Conservation (phyloP, 495 filamentous ascomycete species). For the Wilcoxina mikolae region DNA sequence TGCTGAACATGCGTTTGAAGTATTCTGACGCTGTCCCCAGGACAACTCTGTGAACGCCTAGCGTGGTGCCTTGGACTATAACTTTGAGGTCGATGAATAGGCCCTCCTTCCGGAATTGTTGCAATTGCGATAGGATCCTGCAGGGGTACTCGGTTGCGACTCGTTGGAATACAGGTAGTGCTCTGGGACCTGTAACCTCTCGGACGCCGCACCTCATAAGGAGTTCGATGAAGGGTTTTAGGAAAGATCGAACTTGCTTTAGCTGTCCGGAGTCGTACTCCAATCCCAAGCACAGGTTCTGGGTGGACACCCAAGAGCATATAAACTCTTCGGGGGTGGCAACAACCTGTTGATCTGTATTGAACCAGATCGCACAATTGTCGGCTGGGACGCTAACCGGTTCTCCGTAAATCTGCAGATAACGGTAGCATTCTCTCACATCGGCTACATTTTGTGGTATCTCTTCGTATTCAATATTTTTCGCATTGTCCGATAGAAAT, state of each 20-base stretch:
- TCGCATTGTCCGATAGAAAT: conserved; percentile 14
- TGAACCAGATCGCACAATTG: conserved; percentile 21
- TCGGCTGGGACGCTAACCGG: not conserved
- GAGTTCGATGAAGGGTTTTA: not conserved
- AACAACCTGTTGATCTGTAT: conserved; percentile 11
- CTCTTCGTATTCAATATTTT: conserved; percentile 6
- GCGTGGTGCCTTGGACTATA: not conserved
- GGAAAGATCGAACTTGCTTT: not conserved
- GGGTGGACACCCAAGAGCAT: conserved; percentile 16
- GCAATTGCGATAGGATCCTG: not conserved
- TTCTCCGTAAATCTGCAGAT: conserved; percentile 10
- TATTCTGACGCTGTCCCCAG: not conserved
- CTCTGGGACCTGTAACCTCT: not conserved
- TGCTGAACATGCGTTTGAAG: conserved; percentile 3
- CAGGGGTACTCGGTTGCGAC: not conserved
- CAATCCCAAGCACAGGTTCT: conserved; percentile 12
- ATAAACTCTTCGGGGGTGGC: conserved; percentile 2
- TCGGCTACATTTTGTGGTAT: conserved; percentile 10
- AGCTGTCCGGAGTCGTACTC: conserved; percentile 9
- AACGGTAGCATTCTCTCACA: conserved; percentile 12
- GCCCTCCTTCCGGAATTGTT: not conserved
- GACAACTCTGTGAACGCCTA: conserved; percentile 1
- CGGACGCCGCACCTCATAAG: not conserved
- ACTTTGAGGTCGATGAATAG: not conserved
- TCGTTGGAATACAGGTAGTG: not conserved